Percentiles rank a stretch among this genome's conserved stretches.
These are phyloP conservation scores for Trichothecium roseum DNA, from an alignment of 2,329 filamentous ascomycete species.

Conservation along the genomic window DNA sequence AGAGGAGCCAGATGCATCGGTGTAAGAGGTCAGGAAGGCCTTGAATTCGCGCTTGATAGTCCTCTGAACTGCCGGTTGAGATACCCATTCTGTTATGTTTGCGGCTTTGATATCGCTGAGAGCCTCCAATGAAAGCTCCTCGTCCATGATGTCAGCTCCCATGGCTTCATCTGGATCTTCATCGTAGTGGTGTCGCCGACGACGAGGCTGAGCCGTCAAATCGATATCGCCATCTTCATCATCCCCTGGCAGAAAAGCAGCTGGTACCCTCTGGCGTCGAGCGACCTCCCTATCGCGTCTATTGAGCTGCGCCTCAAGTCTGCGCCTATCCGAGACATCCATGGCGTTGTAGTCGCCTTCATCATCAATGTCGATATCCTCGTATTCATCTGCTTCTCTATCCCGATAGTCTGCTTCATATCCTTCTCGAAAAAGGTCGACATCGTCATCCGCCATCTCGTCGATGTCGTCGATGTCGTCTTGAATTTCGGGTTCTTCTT, in stretches of 20 bases:
- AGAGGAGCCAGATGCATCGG: slow-evolving; percentile 76
- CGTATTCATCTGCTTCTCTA: slow-evolving; percentile 59
- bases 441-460: slow-evolving; percentile 70
- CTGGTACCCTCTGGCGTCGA: slow-evolving; percentile 55
- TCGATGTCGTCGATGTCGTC: slow-evolving; percentile 70
- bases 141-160: slow-evolving; percentile 88
- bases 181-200: slow-evolving; percentile 82
- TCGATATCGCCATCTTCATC: slow-evolving; percentile 80
- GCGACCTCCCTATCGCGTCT: slow-evolving; percentile 64
- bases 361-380: slow-evolving; percentile 64
- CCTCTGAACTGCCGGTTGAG: slow-evolving; percentile 77
- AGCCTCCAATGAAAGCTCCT: slow-evolving; percentile 85
- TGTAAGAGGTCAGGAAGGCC: slow-evolving; percentile 92
- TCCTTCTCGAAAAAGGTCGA: slow-evolving; percentile 67
- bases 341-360: slow-evolving; percentile 65
- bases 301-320: slow-evolving; percentile 63
- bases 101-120: slow-evolving; percentile 88
- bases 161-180: slow-evolving; percentile 90
- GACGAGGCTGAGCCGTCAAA: slow-evolving; percentile 73
- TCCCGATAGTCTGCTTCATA: slow-evolving; percentile 62
- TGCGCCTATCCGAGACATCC: slow-evolving; percentile 54
- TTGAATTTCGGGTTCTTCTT: slow-evolving; percentile 62
- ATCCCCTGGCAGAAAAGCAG: slow-evolving; percentile 68
- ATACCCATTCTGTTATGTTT: slow-evolving; percentile 91
- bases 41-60: slow-evolving; percentile 97